phyloP scores from a whole-genome alignment of 495 filamentous ascomycete species.

The Aspergillus affinis region DNA sequence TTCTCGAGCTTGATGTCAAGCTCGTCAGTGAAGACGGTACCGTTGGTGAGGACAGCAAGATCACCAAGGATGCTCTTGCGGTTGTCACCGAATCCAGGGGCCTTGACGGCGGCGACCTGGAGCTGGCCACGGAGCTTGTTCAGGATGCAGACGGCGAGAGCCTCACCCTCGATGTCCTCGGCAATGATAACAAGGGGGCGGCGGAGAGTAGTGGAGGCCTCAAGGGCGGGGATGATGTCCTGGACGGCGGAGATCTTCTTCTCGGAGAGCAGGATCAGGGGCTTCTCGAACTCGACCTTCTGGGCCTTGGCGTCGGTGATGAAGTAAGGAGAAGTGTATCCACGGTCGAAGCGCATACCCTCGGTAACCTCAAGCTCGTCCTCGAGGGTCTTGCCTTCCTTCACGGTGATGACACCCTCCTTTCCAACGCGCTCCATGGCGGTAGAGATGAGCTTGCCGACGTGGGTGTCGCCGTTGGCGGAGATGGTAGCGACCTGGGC shows the following conservation, averaged over 20 bases:
- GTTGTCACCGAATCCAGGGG: slow-evolving; percentile 99
- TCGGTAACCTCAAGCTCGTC: slow-evolving; percentile 98
- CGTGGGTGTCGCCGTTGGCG: slow-evolving; percentile 94
- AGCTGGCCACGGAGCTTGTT: slow-evolving; percentile 99
- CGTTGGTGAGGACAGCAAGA: slow-evolving; percentile 91
- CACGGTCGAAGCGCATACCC: slow-evolving; percentile 99
- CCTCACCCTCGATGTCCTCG: slow-evolving; percentile 98
- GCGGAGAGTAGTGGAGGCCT: slow-evolving; percentile 92
- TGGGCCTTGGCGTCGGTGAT: slow-evolving; percentile 98
- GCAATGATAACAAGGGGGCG: slow-evolving; percentile 97
- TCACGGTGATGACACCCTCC: slow-evolving; percentile 99
- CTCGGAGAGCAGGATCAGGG: slow-evolving; percentile 94
- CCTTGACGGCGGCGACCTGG: slow-evolving; percentile 98
- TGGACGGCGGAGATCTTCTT: slow-evolving; percentile 99
- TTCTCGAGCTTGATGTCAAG: slow-evolving; percentile 99
- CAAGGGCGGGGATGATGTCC: slow-evolving; percentile 96
- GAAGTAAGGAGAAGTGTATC: slow-evolving; percentile 98
- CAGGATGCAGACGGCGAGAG: slow-evolving; percentile 95
- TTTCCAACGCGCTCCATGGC: slow-evolving; percentile 99
- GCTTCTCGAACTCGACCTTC: slow-evolving; percentile 99
- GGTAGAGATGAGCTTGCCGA: slow-evolving; percentile 91
- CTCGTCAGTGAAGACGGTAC: slow-evolving; percentile 96
- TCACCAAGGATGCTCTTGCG: slow-evolving; percentile 99
- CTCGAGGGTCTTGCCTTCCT: slow-evolving; percentile 98
- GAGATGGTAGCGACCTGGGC: slow-evolving; percentile 98